These are phyloP conservation scores for Paramecium caudatum DNA, from an alignment of 73 alveolate species.

Conservation along the genomic window DNA sequence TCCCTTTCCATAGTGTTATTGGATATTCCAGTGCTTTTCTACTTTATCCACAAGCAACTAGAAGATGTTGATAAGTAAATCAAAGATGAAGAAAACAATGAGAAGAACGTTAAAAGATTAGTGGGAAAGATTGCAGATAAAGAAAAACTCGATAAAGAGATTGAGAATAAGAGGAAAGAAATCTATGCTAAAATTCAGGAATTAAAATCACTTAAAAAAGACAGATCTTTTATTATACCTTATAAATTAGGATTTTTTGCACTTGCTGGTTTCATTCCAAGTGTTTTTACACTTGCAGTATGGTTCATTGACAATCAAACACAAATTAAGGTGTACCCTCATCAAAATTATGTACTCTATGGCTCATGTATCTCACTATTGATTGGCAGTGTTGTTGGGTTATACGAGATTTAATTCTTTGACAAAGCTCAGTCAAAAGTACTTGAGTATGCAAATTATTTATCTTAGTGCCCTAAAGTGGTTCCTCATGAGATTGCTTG, in stretches of 20 bases:
- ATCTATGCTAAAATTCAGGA: not conserved
- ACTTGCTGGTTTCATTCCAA: not conserved
- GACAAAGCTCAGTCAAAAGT: not conserved
- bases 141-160: no score
- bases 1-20: no score
- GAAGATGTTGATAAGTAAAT: no score
- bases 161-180: no score
- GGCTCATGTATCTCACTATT: not conserved
- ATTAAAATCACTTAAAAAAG: not conserved
- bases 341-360: not conserved
- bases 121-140: no score
- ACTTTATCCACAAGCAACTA: no score
- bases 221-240: not conserved
- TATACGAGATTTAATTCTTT: slow-evolving; percentile 16
- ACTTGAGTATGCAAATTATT: not conserved
- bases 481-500: not conserved
- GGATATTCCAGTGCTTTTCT: no score
- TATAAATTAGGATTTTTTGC: slow-evolving; percentile 27
- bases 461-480: slow-evolving; percentile 2
- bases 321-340: not conserved
- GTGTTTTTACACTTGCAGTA: not conserved
- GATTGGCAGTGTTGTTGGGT: not conserved
- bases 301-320: not conserved
- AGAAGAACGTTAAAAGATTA: no score
- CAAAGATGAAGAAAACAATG: no score